Base-by-base conservation (phyloP, 2,329 filamentous ascomycete species). In the Beauveria asiatica region DNA sequence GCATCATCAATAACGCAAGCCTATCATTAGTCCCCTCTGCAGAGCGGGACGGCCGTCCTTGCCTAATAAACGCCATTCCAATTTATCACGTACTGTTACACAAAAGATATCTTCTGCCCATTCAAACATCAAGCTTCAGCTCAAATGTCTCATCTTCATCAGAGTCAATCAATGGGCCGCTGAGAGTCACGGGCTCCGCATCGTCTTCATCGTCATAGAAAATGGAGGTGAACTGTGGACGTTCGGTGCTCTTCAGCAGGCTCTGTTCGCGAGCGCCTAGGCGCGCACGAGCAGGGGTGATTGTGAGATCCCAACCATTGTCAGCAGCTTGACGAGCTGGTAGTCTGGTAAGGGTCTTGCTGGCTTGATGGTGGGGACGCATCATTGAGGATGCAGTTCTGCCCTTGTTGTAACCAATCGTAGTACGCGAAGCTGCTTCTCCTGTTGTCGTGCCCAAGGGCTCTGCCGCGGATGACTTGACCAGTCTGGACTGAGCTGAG, bases 391-490 rank as follows among this genome's bases (percentile, higher is more conserved):
- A 80, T 5, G 80, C 76, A 5, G 77, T 77, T 39, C 90, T 83
- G 39, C 92, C 92, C 71, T 88, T 90, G 60, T 83, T 89, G 70
- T 96, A 96, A 17, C 92, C 92, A 46, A 96, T 81, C 0, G 92
- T 96, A 59, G 85, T 92, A 64, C 86, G 84, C 1, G 92, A 96
- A 6, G 85, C 85, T 6, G 83, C 83, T 23, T 83, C 80, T 1
- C 88, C 86, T 11, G 82, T 78, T 9, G 80, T 80, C 64, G 84
- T 82, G 51, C 85, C 83, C 65, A 83, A 73, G 33, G 39, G 49
- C 27, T 46, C 48, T 17, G n/a, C 21, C n/a, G 23, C 23, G 23
- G 52, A 56, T 42, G 72, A 68, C 62, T 69, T 70, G 48, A 67
- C 62, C 19, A 62, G 52, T 11, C 55, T 59, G 60, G 45, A 54